phyloP scores from a whole-genome alignment of 768 basidiomycete species.

The Gloeophyllum trabeum region DNA sequence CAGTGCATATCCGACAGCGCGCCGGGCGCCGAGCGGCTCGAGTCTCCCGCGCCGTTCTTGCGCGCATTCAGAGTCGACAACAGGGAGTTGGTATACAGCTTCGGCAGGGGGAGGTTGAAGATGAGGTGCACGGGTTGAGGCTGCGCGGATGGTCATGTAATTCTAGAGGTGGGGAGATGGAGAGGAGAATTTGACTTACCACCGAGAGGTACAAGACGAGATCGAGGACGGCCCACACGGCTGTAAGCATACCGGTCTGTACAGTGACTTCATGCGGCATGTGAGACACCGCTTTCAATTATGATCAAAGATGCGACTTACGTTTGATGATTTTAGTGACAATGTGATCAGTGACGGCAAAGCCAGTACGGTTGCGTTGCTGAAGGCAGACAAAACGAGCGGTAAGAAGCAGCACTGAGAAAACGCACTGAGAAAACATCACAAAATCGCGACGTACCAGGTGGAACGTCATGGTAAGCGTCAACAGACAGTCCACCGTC shows the following conservation, averaged over 20 bases:
- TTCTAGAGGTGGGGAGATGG: too few species aligned
- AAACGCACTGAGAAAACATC: not conserved
- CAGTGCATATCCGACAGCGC: too few species aligned
- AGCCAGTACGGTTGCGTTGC: not conserved
- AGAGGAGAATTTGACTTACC: not conserved
- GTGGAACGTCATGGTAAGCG: not conserved
- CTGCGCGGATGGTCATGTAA: too few species aligned
- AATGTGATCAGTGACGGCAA: not conserved
- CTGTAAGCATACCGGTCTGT: not conserved
- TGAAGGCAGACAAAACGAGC: not conserved
- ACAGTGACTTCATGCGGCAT: too few species aligned
- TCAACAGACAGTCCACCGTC: not conserved
- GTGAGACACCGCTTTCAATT: too few species aligned
- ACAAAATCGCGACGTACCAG: not conserved
- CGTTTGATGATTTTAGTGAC: not conserved
- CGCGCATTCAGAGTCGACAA: conserved; percentile 3
- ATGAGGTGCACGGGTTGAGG: not conserved
- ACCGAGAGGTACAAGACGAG: not conserved
- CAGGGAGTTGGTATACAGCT: conserved; percentile 6
- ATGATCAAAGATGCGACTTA: too few species aligned
- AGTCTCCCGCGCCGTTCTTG: not conserved
- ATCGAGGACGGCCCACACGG: not conserved
- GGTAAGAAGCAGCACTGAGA: too few species aligned
- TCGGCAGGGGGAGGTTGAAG: conserved; percentile 4
- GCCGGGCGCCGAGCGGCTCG: not conserved